Evolutionary conservation across 371 early-diverging fungal genomes (phyloP), one percentile per base, ranked within the genome.

Genomic region (Zychaea mexicana): DNA sequence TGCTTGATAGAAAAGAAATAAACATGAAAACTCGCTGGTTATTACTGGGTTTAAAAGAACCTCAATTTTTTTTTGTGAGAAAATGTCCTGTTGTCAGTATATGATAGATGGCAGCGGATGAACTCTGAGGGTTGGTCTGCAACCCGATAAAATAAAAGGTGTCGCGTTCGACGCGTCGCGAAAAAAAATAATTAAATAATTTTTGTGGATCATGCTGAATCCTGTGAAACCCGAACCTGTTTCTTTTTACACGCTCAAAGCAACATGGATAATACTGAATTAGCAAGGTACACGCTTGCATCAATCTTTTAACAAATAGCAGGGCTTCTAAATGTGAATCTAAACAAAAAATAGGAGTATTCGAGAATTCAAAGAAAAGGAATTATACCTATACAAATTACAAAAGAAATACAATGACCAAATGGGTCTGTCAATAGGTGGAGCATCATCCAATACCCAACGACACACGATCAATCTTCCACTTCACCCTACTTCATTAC

Each of bases 1-100:
- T n/a, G n/a, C n/a, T n/a, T n/a, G n/a, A n/a, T 93, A 85, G 45
- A 22, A 12, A 10, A 38, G 22, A 57, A 60, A 60, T 60, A 60
- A 30, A 19, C 61, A 36, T 15, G 36, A 36, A 36, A 8, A 10
- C 0, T 42, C n/a, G 13, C n/a, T 39, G 13, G 1, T 42, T 42
- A 17, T 42, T 7, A 15, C 7, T 13, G 13, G 42, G n/a, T 42
- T 36, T 36, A 2, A 36, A n/a, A n/a, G n/a, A n/a, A n/a, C n/a
- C n/a, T n/a, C n/a, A n/a, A n/a, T n/a, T n/a, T 36, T 36, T 36
- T 36, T 15, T 36, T 36, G 38, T 7, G 38, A 36, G 38, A 7
- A 36, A 7, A 15, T 36, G 38, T 36, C 7, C 7, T 36, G 38
- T 36, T 36, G 38, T 15, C 38, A 36, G 38, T n/a, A n/a, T n/a